Base-by-base conservation (phyloP, 495 filamentous ascomycete species). In the Aspergillus campestris region DNA sequence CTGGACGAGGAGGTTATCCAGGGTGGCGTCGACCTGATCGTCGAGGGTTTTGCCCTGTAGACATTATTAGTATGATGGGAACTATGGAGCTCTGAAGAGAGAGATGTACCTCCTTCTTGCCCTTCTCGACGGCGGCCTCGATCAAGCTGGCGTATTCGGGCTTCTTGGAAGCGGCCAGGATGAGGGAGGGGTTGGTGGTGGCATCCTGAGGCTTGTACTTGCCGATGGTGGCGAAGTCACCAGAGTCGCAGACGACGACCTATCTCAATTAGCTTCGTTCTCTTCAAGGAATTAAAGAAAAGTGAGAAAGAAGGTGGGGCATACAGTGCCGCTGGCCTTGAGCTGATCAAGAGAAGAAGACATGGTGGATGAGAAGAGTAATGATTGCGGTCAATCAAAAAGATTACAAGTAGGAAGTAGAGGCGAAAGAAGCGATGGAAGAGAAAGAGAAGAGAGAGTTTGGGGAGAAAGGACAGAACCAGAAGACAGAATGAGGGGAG, bases 121-220 rank as follows among this genome's bases (percentile, higher is more conserved):
- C 92, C 65, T 89, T 86, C 48, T 71, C 80, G 56, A 95, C 77
- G 47, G 92, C 89, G 38, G 77, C 71, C 58, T 99, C 90, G 59
- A 97, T 90, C 47, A 99, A 74, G 59, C 81, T 79, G 58, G 89
- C 89, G 65, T 99, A 99, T 66, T 95, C 90, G 62, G 85, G 62
- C 80, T 97, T 99, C 80, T 99, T 95, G 64, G 94, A 88, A 45
- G 92, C 92, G 56, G 88, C 89, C 62, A 99, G 81, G 69, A 99
- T 96, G 60, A 99, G 77, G 51, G 92, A 96, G 33, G 92, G 92
- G 78, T 99, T 99, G 69, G 92, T 99, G 62, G 90, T 96, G 59
- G 90, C 92, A 85, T 99, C 92, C 80, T 96, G 90, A 45, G 92
- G 92, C 81, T 95, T 92, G 81, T 99, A 99, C 76, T 99, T 97